Base-by-base conservation (phyloP, 345 rosid species). In the Aegle marmelos region DNA sequence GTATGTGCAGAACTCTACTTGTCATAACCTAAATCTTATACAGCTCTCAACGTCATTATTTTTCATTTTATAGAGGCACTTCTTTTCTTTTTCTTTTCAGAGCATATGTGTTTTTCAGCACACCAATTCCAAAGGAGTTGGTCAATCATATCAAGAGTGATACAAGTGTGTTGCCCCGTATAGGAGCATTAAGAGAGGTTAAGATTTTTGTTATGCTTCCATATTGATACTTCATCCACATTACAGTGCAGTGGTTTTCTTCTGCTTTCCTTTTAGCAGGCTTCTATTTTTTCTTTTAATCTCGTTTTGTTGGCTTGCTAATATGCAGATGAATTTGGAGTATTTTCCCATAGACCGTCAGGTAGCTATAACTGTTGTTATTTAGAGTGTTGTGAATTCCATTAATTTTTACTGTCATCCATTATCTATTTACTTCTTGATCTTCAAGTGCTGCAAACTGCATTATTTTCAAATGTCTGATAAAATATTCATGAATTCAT, bases 131-230 rank as follows among this genome's bases (percentile, higher is more conserved):
- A 19, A 93, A 86, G 85, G 97, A 91, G 58, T 77, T 95, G 73
- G 84, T 95, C 72, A 95, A 93, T 85, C 96, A 93, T 86, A 91
- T 95, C 82, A 95, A 93, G 76, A 80, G 91, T 50, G 99, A 95
- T 68, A 76, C 89, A 19, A 95, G 97, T 76, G 98, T 95, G 39
- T 75, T 93, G 72, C 99, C 99, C 16, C 92, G 98, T 37, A 89
- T 95, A 25, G 96, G 93, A 79, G 99, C 96, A 31, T 85, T 95
- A 74, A 82, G 99, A 90, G 99, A 95, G 98, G 98, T 94, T 73
- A 41, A 61, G n/a, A 73, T 75, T 69, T 70, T 31, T 13, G 67
- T 65, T 66, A 58, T 50, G 17, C 76, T 34, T 75, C 62, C 58
- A 17, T 76, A 21, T 39, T 31, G 14, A 22, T 80, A 28, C 54